Evolutionary conservation across 2,329 filamentous ascomycete genomes (phyloP).

Genomic region (Blastomyces parvus): DNA sequence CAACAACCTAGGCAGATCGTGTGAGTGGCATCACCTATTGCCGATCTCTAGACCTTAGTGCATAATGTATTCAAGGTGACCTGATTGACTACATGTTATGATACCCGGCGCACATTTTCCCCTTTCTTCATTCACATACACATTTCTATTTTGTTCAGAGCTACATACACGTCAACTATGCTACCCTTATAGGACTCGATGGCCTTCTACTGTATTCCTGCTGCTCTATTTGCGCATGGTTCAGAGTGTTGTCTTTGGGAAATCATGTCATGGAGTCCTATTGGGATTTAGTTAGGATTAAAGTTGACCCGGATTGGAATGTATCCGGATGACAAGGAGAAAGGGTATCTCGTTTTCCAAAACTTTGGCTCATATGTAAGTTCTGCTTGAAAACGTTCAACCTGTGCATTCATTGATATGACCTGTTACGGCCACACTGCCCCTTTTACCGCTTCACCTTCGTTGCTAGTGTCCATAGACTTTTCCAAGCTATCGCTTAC

Average conservation of each 20-base stretch:
- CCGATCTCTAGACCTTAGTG: not conserved
- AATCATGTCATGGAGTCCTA: not conserved
- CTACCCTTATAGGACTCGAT: not conserved
- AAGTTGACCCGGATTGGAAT: not conserved
- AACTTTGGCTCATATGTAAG: not conserved
- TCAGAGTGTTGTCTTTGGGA: not conserved
- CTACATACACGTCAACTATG: not conserved
- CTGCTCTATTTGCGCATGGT: not conserved
- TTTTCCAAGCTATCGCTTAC: not conserved
- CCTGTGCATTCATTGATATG: not conserved
- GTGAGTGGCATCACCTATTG: not conserved
- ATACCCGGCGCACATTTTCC: not conserved
- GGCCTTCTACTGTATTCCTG: not conserved
- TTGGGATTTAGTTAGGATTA: not conserved
- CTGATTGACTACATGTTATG: not conserved
- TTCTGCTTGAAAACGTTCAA: not conserved
- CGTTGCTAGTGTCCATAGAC: no score
- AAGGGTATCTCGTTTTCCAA: not conserved
- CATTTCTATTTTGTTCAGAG: not conserved
- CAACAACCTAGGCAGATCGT: not conserved
- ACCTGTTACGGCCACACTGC: not conserved
- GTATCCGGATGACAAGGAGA: not conserved
- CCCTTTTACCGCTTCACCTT: not conserved
- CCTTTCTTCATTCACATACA: not conserved
- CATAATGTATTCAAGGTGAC: not conserved